These are phyloP conservation scores for Macadamia tetraphylla DNA, from an alignment of 164 flowering plant genomes.

Conservation along the genomic window DNA sequence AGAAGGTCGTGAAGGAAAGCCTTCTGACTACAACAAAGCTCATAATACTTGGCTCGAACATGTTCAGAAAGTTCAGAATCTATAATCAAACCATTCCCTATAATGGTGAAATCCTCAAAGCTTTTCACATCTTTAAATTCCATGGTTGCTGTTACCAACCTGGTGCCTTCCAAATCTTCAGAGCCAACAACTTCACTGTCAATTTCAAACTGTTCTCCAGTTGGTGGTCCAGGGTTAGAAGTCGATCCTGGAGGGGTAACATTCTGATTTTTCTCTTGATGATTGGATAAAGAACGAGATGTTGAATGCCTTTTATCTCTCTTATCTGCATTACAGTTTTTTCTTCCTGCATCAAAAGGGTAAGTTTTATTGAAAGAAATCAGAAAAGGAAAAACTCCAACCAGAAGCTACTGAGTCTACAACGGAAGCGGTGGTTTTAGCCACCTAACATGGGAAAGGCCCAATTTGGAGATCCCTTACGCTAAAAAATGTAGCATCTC, in stretches of 20 bases:
- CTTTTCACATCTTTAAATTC: conserved; percentile 23
- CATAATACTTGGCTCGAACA: conserved; percentile 25
- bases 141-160: conserved; percentile 11
- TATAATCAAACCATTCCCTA: conserved; percentile 28
- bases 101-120: conserved; percentile 28
- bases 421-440: no score
- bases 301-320: conserved; percentile 20
- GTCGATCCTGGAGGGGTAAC: conserved; percentile 1
- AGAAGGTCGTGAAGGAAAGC: conserved; percentile 31
- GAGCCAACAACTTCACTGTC: conserved; percentile 25
- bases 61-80: conserved; percentile 30
- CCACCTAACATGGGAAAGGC: no score
- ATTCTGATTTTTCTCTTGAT: conserved; percentile 18
- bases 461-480: no score
- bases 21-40: conserved; percentile 37
- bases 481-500: no score
- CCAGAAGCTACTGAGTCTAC: no score
- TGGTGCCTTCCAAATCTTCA: conserved; percentile 26
- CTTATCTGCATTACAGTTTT: conserved; percentile 11
- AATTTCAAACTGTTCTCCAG: conserved; percentile 31
- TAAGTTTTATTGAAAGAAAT: no score
- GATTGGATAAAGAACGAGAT: conserved; percentile 12
- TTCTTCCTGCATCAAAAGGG: no score
- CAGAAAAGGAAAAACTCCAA: no score
- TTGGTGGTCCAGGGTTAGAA: conserved; percentile 6